Percentiles rank a stretch among this genome's conserved stretches.
These are phyloP conservation scores for Aquilaria yunnanensis DNA, from an alignment of 345 rosid species.

Conservation along the genomic window DNA sequence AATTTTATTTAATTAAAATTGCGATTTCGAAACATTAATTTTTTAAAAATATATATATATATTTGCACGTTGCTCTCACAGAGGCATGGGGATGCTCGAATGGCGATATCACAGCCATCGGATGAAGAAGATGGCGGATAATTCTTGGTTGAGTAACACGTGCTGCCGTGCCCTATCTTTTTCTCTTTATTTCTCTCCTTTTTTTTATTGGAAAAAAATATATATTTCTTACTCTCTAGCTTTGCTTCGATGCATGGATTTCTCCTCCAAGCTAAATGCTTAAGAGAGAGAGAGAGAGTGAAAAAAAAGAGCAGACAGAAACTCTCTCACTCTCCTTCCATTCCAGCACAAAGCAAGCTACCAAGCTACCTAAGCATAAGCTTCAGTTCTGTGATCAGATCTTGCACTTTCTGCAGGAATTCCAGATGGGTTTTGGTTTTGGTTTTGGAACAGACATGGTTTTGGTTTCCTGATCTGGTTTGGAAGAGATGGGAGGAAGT, in stretches of 20 bases:
- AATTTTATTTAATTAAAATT: no score
- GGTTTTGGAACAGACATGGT: neutral
- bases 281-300: constrained; percentile 10
- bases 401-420: constrained; percentile 10
- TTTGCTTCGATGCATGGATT: constrained; percentile 70
- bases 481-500: no score
- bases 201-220: no score
- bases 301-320: neutral
- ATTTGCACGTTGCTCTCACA: no score
- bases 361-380: no score
- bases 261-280: constrained; percentile 38
- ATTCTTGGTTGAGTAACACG: constrained; percentile 43
- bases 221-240: constrained; percentile 7
- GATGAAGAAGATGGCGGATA: constrained; percentile 27
- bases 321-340: constrained; percentile 7
- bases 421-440: neutral
- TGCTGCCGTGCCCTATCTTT: constrained; percentile 25
- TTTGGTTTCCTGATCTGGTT: constrained; percentile 31
- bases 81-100: constrained; percentile 14
- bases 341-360: neutral
- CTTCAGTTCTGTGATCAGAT: constrained; percentile 8
- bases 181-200: constrained; percentile 16
- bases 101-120: constrained; percentile 24
- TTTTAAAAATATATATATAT: no score
- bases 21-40: no score